These are phyloP conservation scores for Aspergillus novoparasiticus DNA, from an alignment of 2,329 filamentous ascomycete species.

Conservation along the genomic window DNA sequence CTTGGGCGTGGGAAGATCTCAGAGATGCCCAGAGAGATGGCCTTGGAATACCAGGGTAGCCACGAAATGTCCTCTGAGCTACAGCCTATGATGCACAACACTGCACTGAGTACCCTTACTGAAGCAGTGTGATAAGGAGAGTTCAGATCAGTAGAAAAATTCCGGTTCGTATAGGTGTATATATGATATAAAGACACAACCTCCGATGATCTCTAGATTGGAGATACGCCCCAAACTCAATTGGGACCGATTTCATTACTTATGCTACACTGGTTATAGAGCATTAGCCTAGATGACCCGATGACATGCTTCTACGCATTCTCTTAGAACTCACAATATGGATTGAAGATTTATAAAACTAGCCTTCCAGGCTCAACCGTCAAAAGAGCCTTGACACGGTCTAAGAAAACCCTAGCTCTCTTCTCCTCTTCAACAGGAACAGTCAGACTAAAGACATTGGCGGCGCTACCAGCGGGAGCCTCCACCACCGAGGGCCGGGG, in stretches of 20 bases:
- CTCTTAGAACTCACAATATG: conserved; percentile 6
- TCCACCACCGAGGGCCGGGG: conserved; percentile 28
- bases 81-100: background rate
- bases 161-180: background rate
- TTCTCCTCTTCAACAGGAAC: conserved; percentile 80
- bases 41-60: background rate
- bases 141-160: background rate
- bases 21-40: too few species aligned
- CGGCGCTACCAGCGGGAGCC: conserved; percentile 52
- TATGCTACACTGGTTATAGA: conserved; percentile 6
- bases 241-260: conserved; percentile 5
- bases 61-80: background rate
- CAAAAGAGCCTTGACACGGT: conserved; percentile 80
- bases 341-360: conserved; percentile 51
- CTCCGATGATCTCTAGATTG: background rate
- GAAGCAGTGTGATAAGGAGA: background rate
- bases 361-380: conserved; percentile 78
- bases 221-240: background rate
- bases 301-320: background rate
- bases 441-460: conserved; percentile 79
- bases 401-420: conserved; percentile 78
- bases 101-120: background rate
- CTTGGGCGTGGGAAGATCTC: too few species aligned
- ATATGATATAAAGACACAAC: background rate
- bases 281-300: conserved; percentile 1